Base-by-base conservation (phyloP, 805 yeast species). In the Lipomyces starkeyi region DNA sequence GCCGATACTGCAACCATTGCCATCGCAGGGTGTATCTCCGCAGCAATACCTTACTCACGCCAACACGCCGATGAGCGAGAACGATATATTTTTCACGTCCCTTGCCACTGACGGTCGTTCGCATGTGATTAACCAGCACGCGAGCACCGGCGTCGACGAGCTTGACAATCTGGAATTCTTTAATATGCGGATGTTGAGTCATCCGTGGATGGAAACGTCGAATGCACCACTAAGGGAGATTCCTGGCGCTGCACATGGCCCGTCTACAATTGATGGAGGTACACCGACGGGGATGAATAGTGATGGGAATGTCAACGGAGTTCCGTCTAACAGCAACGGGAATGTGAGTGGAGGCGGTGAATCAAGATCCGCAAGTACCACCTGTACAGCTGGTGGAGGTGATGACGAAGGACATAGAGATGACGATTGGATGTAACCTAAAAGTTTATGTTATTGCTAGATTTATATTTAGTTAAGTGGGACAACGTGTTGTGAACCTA, bases 181-280 rank as follows among this genome's bases (percentile, higher is more conserved):
- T 49, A 67, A 69, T 27, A 37, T 70, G 56, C 63, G 71, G 17
- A 69, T 69, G 72, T 29, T 69, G 57, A 56, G 64, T 14, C 72
- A 69, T 53, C 62, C 63, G 3, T 69, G 72, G 72, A 54, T 62
- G 59, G 72, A 68, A 22, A 29, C 68, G 17, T 55, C 59, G 4
- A 58, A 27, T 29, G 34, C 56, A 14, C 34, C 32, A 5, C 9
- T 59, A 25, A 14, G 43, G 11, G 49, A 43, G 49, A 43, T 17
- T 17, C 9, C 22, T 17, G 49, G 49, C 49, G 49, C 49, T n/a
- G 20, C 49, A 8, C 22, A 43, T 43, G 25, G 49, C 49, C 9
- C 11, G 22, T n/a, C 49, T 43, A n/a, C 22, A 5, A 17, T n/a
- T n/a, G 49, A 43, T 7, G 49, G 5, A 14, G 43, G 43, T 9